Evolutionary conservation across 176 grass and related monocot species (phyloP), one percentile per base, ranked within the genome.

Genomic region (Musa schizocarpa): DNA sequence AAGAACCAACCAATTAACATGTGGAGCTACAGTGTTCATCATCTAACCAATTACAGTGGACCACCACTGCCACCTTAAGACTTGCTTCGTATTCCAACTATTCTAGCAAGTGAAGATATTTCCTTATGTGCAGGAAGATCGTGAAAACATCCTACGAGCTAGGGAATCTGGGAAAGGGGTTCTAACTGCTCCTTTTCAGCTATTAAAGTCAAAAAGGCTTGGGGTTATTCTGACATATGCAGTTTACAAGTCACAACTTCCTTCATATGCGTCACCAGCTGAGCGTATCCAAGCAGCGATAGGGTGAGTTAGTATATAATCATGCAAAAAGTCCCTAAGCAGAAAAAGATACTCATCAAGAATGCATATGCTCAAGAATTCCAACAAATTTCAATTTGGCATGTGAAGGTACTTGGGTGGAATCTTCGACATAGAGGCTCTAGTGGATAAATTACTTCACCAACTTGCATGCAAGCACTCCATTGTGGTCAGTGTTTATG

Each of bases 381-480:
- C 34, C 6, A 65, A 24, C n/a, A 12, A 24, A 23, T 65, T 52
- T 65, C 58, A 10, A 52, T 49, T 76, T 21, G 54, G 27, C 6
- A 20, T 51, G 13, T 50, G 75, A 84, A 99, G 96, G 74, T 99
- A 99, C 74, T 82, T 99, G 14, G 96, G 96, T 11, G 96, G 96
- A 72, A 99, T 99, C 83, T 99, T 99, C 86, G 96, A 99, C 48
- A 86, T 99, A 19, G 86, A 99, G 81, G 90, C 96, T 9, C 83
- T 99, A 20, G 91, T 99, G 8, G 84, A 99, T n/a, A 99, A 99
- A 65, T 69, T 94, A 82, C 80, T 99, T 34, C 84, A 99, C 82
- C 96, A 99, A 75, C 88, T 99, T 11, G 91, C 91, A 7, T 77
- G 86, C 62, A 89, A 99, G 85, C 86, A 99, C 17, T 86, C 96